phyloP scores from a whole-genome alignment of 2,329 filamentous ascomycete genomes.

The Phoma sp. region DNA sequence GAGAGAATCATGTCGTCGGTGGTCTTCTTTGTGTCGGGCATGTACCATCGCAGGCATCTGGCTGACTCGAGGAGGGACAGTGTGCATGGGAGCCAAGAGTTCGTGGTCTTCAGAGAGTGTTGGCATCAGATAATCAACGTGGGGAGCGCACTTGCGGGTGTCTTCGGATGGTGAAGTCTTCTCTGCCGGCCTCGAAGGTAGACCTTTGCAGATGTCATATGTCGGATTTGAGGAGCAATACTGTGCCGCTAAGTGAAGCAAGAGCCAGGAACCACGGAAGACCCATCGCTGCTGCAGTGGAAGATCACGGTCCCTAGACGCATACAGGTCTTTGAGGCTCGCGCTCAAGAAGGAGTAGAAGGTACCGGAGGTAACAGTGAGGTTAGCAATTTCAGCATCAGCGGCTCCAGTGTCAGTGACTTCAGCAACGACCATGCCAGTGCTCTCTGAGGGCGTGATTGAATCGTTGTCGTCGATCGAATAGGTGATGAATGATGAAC shows the following conservation, averaged over 20 bases:
- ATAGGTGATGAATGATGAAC: too few species aligned
- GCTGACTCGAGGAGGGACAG: conserved; percentile 1
- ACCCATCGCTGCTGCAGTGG: conserved; percentile 22
- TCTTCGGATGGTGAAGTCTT: conserved; percentile 3
- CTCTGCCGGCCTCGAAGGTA: background rate
- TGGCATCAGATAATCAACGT: background rate
- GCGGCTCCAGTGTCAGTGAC: too few species aligned
- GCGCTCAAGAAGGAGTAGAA: conserved; percentile 17
- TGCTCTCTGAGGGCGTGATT: background rate
- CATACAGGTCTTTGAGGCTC: conserved; percentile 17
- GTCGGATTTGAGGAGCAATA: conserved; percentile 22
- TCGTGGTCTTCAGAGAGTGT: background rate
- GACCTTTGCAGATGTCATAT: conserved; percentile 16
- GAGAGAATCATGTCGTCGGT: conserved; percentile 16
- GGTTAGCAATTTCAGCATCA: too few species aligned
- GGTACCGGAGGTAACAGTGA: background rate
- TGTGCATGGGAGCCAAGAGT: background rate
- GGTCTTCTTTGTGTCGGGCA: background rate
- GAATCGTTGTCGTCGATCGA: background rate
- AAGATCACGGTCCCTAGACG: conserved; percentile 11
- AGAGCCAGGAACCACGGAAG: conserved; percentile 27
- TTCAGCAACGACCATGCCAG: too few species aligned
- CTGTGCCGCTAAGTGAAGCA: conserved; percentile 24
- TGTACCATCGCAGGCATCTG: conserved; percentile 9
- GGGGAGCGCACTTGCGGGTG: conserved; percentile 13